Base-by-base conservation (phyloP, 495 filamentous ascomycete species). In the Penicillium bovifimosum region DNA sequence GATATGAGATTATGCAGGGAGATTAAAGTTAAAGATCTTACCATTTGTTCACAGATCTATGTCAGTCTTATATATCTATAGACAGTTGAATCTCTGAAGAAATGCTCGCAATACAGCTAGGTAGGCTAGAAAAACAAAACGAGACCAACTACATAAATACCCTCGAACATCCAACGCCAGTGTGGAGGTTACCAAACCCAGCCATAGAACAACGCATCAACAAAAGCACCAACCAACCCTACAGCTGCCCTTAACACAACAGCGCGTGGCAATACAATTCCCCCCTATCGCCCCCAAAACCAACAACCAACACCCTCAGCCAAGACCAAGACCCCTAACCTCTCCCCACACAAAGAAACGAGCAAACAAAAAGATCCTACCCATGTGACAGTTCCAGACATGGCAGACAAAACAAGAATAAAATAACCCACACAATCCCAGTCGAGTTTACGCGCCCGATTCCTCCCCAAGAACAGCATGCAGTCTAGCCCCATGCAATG, bases 21-120 rank as follows among this genome's bases (percentile, higher is more conserved):
- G 13, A 40, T 41, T 41, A 32, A 33, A 31, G 36, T 50, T 50
- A 41, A 50, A 50, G 47, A 41, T 50, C 47, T 50, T 27, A 50
- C 47, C 28, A 14, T 36, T 13, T 26, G 5, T 32, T 32, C 28
- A 32, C 8, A 20, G 31, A 46, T 26, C 31, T 46, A 24, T 24
- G 20, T 24, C 20, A 24, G 20, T 24, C 20, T 24, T 24, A 24
- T 24, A 24, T 24, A 24, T 24, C 20, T 24, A 4, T 24, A 24
- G 20, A 24, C 20, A 24, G 20, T 24, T 24, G 20, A 24, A 24
- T 24, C 20, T 24, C 20, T 24, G 20, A 24, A 24, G 20, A 24
- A 24, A 24, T 4, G 20, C 2, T 24, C 20, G 20, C 20, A 24
- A 24, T 24, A 4, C 20, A 2, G 20, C 20, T 24, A 2, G 4